A percentile compares a stretch with the other conserved stretches of the same genome.
phyloP scores from a whole-genome alignment of 148 eudicot genomes.

The Beta vulgaris region DNA sequence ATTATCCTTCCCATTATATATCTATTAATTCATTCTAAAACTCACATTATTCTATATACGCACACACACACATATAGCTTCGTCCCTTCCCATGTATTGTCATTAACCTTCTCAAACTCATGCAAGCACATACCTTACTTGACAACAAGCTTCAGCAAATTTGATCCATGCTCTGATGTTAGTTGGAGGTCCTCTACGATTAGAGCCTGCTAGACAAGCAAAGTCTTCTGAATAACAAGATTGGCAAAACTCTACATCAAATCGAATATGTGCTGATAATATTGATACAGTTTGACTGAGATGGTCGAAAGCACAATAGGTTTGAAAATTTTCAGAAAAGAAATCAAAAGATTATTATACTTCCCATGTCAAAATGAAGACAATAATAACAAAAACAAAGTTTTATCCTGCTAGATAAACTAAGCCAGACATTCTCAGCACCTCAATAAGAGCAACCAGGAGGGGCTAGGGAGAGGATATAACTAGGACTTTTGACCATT shows the following conservation, averaged over 20 bases:
- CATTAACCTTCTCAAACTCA: neutral
- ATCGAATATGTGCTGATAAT: neutral
- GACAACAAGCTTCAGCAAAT: conserved; percentile 50
- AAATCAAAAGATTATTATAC: neutral
- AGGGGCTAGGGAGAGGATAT: neutral
- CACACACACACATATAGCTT: too few relatives aligned
- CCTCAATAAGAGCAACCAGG: neutral
- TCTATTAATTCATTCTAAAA: too few relatives aligned
- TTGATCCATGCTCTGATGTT: conserved; percentile 82
- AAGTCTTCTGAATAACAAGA: conserved; percentile 20
- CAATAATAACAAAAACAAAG: neutral
- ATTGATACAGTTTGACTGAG: too few relatives aligned
- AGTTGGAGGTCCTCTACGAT: conserved; percentile 50
- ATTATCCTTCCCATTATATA: too few relatives aligned
- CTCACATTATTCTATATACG: too few relatives aligned
- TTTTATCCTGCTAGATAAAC: neutral
- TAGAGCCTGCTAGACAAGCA: conserved; percentile 40
- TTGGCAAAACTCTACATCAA: neutral
- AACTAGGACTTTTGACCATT: neutral
- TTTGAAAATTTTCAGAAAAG: neutral
- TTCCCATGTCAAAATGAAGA: neutral
- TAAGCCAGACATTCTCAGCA: neutral
- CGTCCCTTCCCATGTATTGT: neutral
- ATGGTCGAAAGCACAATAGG: neutral
- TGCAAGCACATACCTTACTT: conserved; percentile 50